Percentiles rank a stretch among this genome's conserved stretches.
phyloP scores from a whole-genome alignment of 2,329 filamentous ascomycete species.

The Didymella segeticola region DNA sequence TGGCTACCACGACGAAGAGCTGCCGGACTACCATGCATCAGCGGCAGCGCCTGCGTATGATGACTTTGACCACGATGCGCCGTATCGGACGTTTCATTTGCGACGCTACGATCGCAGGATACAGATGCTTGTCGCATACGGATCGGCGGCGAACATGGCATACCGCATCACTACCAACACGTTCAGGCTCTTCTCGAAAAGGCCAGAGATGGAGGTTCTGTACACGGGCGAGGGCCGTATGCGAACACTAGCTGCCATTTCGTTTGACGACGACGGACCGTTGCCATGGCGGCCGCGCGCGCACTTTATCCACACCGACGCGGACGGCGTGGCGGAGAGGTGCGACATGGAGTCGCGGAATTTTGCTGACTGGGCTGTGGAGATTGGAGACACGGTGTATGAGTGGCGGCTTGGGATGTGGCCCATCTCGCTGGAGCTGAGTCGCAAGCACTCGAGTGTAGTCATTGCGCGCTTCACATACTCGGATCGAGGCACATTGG shows the following conservation, averaged over 20 bases:
- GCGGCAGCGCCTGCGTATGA: slow-evolving; percentile 35
- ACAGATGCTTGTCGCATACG: slow-evolving; percentile 33
- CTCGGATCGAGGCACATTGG: slow-evolving; percentile 33
- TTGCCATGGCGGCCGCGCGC: slow-evolving; percentile 45
- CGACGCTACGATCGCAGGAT: slow-evolving; percentile 33
- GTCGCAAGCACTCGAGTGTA: slow-evolving; percentile 19
- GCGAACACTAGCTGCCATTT: slow-evolving; percentile 34
- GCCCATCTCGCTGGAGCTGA: slow-evolving; percentile 34
- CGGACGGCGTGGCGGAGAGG: slow-evolving; percentile 10
- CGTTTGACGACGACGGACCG: slow-evolving; percentile 38
- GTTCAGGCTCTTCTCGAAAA: slow-evolving; percentile 42
- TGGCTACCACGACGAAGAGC: slow-evolving; percentile 29
- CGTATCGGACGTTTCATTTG: slow-evolving; percentile 31
- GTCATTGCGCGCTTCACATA: slow-evolving; percentile 43
- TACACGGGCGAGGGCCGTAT: slow-evolving; percentile 28
- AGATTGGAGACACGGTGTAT: slow-evolving; percentile 25
- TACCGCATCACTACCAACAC: slow-evolving; percentile 38
- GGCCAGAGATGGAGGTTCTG: slow-evolving; percentile 40
- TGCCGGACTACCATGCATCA: slow-evolving; percentile 34
- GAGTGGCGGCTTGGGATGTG: slow-evolving; percentile 34
- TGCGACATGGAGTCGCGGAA: slow-evolving; percentile 40
- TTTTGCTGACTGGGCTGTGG: slow-evolving; percentile 39
- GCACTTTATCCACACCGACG: slow-evolving; percentile 26
- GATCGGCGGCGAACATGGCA: slow-evolving; percentile 21
- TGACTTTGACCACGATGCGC: slow-evolving; percentile 25